Evolutionary conservation across 768 basidiomycete genomes (phyloP).

Genomic region (Russula earlei): DNA sequence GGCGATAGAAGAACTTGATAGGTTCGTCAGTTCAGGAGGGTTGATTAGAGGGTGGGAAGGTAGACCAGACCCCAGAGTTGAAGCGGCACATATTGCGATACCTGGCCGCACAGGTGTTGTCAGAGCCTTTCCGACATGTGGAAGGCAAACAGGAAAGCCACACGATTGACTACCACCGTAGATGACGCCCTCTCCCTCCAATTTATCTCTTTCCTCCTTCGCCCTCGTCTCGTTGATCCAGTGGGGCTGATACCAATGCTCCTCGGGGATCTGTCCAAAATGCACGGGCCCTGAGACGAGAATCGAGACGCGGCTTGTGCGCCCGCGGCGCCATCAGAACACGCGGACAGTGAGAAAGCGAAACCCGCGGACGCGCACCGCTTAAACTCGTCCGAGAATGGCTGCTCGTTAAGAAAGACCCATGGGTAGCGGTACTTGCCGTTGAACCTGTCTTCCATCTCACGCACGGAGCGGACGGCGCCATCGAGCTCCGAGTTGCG

Average conservation of each 20-base stretch:
- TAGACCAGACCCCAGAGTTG: slow-evolving; percentile 35
- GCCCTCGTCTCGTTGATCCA: slow-evolving; percentile 45
- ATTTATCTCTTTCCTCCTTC: slow-evolving; percentile 31
- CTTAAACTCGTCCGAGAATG: slow-evolving; percentile 70
- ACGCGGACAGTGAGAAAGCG: not conserved
- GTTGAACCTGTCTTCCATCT: slow-evolving; percentile 87
- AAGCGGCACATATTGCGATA: slow-evolving; percentile 49
- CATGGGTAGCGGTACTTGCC: slow-evolving; percentile 71
- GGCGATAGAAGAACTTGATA: slow-evolving; percentile 70
- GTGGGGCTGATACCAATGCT: slow-evolving; percentile 42
- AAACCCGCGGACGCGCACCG: slow-evolving; percentile 29
- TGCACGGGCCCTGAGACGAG: slow-evolving; percentile 28
- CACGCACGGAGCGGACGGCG: slow-evolving; percentile 54
- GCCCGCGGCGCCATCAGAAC: not conserved
- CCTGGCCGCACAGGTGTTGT: not conserved
- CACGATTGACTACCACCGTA: slow-evolving; percentile 16
- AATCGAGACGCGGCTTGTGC: slow-evolving; percentile 23
- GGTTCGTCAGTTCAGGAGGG: not conserved
- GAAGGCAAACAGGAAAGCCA: not conserved
- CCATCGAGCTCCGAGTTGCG: slow-evolving; percentile 55
- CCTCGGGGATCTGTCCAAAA: slow-evolving; percentile 36
- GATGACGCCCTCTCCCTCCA: slow-evolving; percentile 25
- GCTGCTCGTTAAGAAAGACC: slow-evolving; percentile 81
- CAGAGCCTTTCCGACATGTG: not conserved
- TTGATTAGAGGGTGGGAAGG: not conserved